phyloP scores from a whole-genome alignment of 2,329 filamentous ascomycete genomes.

The Cercospora sp. region DNA sequence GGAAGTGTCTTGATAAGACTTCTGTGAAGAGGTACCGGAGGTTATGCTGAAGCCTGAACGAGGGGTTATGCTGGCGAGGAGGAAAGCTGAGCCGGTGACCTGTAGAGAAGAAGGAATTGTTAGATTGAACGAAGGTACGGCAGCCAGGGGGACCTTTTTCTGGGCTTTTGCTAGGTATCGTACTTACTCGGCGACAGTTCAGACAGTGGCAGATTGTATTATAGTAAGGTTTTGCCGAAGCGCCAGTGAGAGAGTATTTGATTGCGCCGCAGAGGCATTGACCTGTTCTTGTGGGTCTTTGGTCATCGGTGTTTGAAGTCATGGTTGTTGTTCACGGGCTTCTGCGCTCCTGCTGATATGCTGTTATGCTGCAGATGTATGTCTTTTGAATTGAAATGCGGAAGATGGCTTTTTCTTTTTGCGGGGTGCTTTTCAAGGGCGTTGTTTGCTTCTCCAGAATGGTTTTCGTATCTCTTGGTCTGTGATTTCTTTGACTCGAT shows the following conservation, averaged over 20 bases:
- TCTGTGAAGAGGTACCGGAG: constrained; percentile 44
- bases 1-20: constrained; percentile 43
- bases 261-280: constrained; percentile 48
- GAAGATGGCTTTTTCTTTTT: not conserved
- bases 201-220: constrained; percentile 48
- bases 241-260: constrained; percentile 47
- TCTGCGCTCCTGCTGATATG: not conserved
- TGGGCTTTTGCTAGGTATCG: not conserved
- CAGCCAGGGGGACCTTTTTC: too few species aligned
- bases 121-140: too few species aligned
- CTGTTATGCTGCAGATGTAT: not conserved
- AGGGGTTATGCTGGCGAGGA: constrained; percentile 12
- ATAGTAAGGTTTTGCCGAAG: constrained; percentile 43
- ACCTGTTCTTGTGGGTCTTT: constrained; percentile 29
- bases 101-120: too few species aligned
- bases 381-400: not conserved
- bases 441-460: not conserved
- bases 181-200: constrained; percentile 47
- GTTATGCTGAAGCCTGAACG: constrained; percentile 44
- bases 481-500: not conserved
- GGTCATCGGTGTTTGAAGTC: not conserved
- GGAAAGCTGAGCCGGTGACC: constrained; percentile 29
- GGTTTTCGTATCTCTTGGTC: not conserved
- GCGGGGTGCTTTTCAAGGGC: not conserved
- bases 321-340: not conserved